Evolutionary conservation across 2,329 filamentous ascomycete genomes (phyloP), one percentile per base, ranked within the genome.

Genomic region (Stagonosporopsis cucurbitacearum): DNA sequence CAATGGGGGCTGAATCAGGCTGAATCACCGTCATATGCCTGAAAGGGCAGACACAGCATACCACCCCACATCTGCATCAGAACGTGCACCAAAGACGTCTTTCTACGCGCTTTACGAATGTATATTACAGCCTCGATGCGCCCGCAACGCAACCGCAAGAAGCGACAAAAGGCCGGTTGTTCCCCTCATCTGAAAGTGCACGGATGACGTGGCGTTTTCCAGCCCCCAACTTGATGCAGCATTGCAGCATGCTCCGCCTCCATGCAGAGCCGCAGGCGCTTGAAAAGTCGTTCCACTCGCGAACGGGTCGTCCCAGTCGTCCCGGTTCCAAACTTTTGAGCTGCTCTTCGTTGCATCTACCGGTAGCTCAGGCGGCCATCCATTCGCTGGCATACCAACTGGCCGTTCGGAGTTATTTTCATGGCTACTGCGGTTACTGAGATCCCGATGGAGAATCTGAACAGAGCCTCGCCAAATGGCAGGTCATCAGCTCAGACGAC

Each of bases 161-260:
- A 19, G 46, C 48, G 47, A 51, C 43, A 30, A 26, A 47, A 58
- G 41, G 55, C 52, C 46, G 46, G 55, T 20, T 11, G 30, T 19
- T 50, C 23, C 28, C 54, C 30, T 52, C 54, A 52, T 25, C 43
- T 48, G 39, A 53, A 56, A 41, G 55, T 42, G 60, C 58, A 62
- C 58, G 58, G 57, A 44, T 65, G 60, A 64, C 53, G 59, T 65
- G 64, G 64, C 62, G 57, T 28, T 50, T 37, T 61, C 47, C 60
- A 53, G 60, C 60, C 60, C 60, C 60, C 55, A 59, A 19, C 22
- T 22, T 42, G 36, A 12, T 63, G 58, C 51, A 60, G 47, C 50
- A n/a, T n/a, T n/a, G n/a, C n/a, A n/a, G n/a, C 15, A 26, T 56
- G 55, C 62, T 66, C 60, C 60, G 62, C 62, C 57, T 60, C 46